Conservation (phyloP, 2,329 filamentous ascomycete genomes). For the Diaporthe eres region DNA sequence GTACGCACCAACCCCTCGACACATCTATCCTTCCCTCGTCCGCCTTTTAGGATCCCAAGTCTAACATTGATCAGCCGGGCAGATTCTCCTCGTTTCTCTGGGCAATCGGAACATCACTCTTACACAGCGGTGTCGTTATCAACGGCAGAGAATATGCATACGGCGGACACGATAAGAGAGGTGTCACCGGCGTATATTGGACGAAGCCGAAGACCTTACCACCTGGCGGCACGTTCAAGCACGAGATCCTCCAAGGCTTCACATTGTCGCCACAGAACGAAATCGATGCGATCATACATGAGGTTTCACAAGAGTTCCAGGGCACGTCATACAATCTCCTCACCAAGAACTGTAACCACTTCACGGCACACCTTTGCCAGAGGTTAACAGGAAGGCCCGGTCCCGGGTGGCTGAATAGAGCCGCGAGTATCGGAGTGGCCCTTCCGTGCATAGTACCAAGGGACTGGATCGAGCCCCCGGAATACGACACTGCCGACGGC, state of each 20-base stretch:
- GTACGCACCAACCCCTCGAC: slow-evolving; percentile 57
- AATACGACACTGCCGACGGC: slow-evolving; percentile 80
- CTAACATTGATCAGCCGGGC: slow-evolving; percentile 68
- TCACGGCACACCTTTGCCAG: slow-evolving; percentile 82
- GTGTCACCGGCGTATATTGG: slow-evolving; percentile 86
- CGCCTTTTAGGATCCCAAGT: slow-evolving; percentile 29
- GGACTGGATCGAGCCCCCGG: slow-evolving; percentile 86
- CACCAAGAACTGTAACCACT: slow-evolving; percentile 91
- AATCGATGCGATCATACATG: slow-evolving; percentile 78
- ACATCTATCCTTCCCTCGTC: slow-evolving; percentile 13
- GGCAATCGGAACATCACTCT: slow-evolving; percentile 81
- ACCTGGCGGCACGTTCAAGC: slow-evolving; percentile 82
- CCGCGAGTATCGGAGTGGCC: slow-evolving; percentile 85
- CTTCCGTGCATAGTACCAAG: slow-evolving; percentile 86
- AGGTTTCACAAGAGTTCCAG: slow-evolving; percentile 79
- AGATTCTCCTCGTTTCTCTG: slow-evolving; percentile 83
- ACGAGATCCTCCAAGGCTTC: slow-evolving; percentile 84
- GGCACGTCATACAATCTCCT: slow-evolving; percentile 86
- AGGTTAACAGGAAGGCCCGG: slow-evolving; percentile 79
- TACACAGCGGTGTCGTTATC: slow-evolving; percentile 88
- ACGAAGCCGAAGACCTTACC: slow-evolving; percentile 80
- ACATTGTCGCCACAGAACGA: slow-evolving; percentile 78
- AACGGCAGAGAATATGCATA: slow-evolving; percentile 87
- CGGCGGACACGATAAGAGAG: slow-evolving; percentile 81
- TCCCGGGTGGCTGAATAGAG: slow-evolving; percentile 84